Evolutionary conservation across 306 rosid species (phyloP), one percentile per base, ranked within the genome.

Genomic region (Cotoneaster glaucophyllus): DNA sequence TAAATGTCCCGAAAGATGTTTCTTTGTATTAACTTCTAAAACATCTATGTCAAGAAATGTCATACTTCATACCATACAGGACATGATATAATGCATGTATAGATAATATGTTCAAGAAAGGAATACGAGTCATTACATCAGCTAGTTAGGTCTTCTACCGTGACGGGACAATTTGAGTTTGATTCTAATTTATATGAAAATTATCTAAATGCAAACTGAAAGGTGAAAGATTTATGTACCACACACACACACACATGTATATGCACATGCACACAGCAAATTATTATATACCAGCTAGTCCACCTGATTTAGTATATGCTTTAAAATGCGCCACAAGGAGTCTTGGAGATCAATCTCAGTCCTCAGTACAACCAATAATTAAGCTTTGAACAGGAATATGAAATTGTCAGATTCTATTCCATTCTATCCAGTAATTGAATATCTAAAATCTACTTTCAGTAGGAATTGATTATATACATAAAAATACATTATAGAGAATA

Each of bases 341-440:
- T 37, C 48, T 22, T 25, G 17, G 26, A 57, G 62, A 24, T 22
- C 11, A 62, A 43, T 24, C 12, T 1, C n/a, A 14, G 31, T 41
- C 39, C 54, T 73, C 34, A 11, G 77, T 8, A 61, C 28, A 54
- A 25, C 68, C 77, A 73, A 39, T 39, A 43, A 26, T 57, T 14
- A 64, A 32, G 70, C 18, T 52, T 56, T 57, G 71, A 71, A 84
- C 11, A 82, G 48, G 62, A 73, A 73, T 57, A 54, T 13, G 37
- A 64, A 54, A 77, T 66, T 62, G 24, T 52, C 43, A 79, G 77
- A 80, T 89, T 85, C 83, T 81, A 84, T 87, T 81, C 83, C 63
- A 61, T 15, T 79, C 84, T 79, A 87, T 84, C 84, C 78, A 83
- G 78, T 84, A 6, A 62, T 82, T 37, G 22, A 74, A 15, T 50